A percentile compares a stretch with the other conserved stretches of the same genome.
These are phyloP conservation scores for Schizopora paradoxa DNA, from an alignment of 1,284 basidiomycete genomes.

Conservation along the genomic window DNA sequence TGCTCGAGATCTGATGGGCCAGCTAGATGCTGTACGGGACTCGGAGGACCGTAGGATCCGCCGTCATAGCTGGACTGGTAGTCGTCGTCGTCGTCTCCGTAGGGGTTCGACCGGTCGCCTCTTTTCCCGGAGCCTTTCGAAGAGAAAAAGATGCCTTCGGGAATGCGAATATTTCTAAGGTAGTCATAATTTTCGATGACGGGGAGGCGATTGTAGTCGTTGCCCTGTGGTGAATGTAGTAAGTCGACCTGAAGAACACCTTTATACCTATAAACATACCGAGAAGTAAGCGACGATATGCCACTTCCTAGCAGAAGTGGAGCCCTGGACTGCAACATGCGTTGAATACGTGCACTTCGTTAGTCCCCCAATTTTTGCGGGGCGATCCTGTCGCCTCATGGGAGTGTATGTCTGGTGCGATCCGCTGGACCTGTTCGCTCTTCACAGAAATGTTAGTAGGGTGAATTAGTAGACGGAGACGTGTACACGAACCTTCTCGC, in stretches of 20 bases:
- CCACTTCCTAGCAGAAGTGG: slow-evolving; percentile 60
- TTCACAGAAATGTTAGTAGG: slow-evolving; percentile 25
- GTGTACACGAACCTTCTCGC: slow-evolving; percentile 48
- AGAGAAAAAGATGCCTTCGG: slow-evolving; percentile 59
- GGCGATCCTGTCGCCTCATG: slow-evolving; percentile 62
- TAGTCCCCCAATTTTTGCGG: slow-evolving; percentile 66
- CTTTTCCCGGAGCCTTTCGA: slow-evolving; percentile 38
- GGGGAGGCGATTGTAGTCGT: slow-evolving; percentile 60
- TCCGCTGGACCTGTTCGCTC: slow-evolving; percentile 57
- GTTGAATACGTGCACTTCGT: slow-evolving; percentile 79
- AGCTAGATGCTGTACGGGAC: slow-evolving; percentile 8
- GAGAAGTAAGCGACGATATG: slow-evolving; percentile 76
- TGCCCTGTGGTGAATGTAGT: slow-evolving; percentile 41
- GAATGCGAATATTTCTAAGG: slow-evolving; percentile 55
- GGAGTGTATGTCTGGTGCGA: slow-evolving; percentile 49
- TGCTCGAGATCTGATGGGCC: background rate
- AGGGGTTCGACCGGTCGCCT: slow-evolving; percentile 30
- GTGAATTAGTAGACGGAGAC: slow-evolving; percentile 14
- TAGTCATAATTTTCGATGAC: slow-evolving; percentile 66
- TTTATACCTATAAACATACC: slow-evolving; percentile 33
- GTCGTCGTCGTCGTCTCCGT: slow-evolving; percentile 17
- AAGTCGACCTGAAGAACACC: slow-evolving; percentile 9
- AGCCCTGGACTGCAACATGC: slow-evolving; percentile 54
- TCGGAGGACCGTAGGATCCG: slow-evolving; percentile 7
- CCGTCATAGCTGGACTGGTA: slow-evolving; percentile 9